phyloP scores from a whole-genome alignment of 1,284 basidiomycete species.

The Pseudozyma hubeiensis region DNA sequence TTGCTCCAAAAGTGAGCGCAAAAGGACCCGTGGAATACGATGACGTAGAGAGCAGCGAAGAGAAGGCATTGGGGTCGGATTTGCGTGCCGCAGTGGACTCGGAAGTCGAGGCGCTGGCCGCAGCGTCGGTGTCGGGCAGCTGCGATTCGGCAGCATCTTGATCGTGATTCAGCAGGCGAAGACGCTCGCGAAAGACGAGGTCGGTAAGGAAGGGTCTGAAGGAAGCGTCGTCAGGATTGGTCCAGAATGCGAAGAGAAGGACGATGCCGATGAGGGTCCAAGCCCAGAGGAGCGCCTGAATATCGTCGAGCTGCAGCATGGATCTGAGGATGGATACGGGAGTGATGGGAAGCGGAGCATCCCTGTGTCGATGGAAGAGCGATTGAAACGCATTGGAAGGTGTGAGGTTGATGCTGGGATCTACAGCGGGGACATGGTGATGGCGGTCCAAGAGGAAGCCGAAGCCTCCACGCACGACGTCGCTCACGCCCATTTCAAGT shows the following conservation, averaged over 20 bases:
- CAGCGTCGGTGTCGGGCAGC: neutral
- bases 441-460: slow-evolving; percentile 40
- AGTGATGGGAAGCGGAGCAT: slow-evolving; percentile 35
- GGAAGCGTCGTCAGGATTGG: slow-evolving; percentile 89
- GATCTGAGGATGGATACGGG: slow-evolving; percentile 34
- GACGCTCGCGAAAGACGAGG: slow-evolving; percentile 90
- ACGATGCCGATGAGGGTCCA: slow-evolving; percentile 49
- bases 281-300: slow-evolving; percentile 50
- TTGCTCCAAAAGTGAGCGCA: slow-evolving; percentile 76
- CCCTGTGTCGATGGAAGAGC: slow-evolving; percentile 39
- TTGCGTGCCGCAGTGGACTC: slow-evolving; percentile 8
- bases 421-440: slow-evolving; percentile 10
- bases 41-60: slow-evolving; percentile 25
- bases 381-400: slow-evolving; percentile 38
- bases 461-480: slow-evolving; percentile 41
- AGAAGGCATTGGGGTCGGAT: slow-evolving; percentile 26
- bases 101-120: slow-evolving; percentile 1
- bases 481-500: slow-evolving; percentile 38
- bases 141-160: slow-evolving; percentile 24
- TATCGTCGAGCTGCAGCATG: slow-evolving; percentile 40
- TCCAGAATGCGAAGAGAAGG: slow-evolving; percentile 79
- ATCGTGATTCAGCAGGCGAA: slow-evolving; percentile 76
- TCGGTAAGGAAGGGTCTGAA: slow-evolving; percentile 94
- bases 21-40: slow-evolving; percentile 64
- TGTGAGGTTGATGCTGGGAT: slow-evolving; percentile 30